phyloP scores from a whole-genome alignment of 2,329 filamentous ascomycete species.

The Monosporascus sp. region DNA sequence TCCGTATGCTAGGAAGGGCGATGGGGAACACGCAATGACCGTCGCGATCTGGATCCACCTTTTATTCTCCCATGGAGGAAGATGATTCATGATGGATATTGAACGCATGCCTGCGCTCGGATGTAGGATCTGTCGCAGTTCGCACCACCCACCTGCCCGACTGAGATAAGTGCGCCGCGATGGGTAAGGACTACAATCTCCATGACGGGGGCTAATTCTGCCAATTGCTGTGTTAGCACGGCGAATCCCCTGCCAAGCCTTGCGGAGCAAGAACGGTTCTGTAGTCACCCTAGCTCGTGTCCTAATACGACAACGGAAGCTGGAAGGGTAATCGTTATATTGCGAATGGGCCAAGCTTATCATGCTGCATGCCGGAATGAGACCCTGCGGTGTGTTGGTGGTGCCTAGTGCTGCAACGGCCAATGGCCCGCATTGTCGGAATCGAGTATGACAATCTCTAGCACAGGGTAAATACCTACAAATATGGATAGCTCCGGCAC shows the following conservation, averaged over 20 bases:
- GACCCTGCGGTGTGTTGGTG: slow-evolving; percentile 4
- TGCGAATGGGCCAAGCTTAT: slow-evolving; percentile 8
- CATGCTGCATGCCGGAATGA: slow-evolving; percentile 9
- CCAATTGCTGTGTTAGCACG: no score
- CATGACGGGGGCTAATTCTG: no score
- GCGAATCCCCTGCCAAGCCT: neutral
- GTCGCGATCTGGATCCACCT: no score
- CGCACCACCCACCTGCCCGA: no score
- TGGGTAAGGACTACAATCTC: no score
- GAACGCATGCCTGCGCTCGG: no score
- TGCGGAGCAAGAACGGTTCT: neutral
- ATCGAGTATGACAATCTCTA: neutral
- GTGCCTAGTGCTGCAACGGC: neutral
- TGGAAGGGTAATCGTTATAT: slow-evolving; percentile 11
- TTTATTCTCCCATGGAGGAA: no score
- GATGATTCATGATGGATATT: no score
- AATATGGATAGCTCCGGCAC: slow-evolving; percentile 12
- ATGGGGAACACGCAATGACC: no score
- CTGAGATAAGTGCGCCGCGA: no score
- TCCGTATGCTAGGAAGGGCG: no score
- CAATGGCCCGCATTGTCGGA: neutral
- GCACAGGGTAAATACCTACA: slow-evolving; percentile 5
- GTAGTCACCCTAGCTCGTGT: slow-evolving; percentile 2
- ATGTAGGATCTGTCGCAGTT: no score
- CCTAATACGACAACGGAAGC: slow-evolving; percentile 17